A percentile compares a stretch with the other conserved stretches of the same genome.
These are phyloP conservation scores for Gamsiella multidivaricata DNA, from an alignment of 192 early-diverging fungal species.

Conservation along the genomic window DNA sequence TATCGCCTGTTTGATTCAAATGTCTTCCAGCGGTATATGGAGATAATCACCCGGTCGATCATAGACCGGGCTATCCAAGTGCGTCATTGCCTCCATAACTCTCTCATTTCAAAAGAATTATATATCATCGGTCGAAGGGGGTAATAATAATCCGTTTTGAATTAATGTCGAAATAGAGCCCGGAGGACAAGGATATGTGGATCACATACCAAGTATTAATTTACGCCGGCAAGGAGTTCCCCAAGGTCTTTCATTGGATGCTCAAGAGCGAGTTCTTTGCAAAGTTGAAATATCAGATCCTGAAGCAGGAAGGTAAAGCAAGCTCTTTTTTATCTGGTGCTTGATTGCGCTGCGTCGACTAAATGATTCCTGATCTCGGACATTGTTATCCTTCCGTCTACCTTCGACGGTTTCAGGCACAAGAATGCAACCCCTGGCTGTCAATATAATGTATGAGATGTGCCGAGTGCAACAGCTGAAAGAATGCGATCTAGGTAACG, in stretches of 20 bases:
- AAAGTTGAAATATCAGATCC: slow-evolving; percentile 61
- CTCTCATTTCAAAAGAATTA: neutral
- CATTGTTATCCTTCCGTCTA: neutral
- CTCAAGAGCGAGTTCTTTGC: slow-evolving; percentile 53
- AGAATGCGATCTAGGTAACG: slow-evolving; percentile 62
- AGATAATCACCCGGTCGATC: slow-evolving; percentile 3
- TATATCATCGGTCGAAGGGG: neutral
- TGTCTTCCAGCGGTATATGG: slow-evolving; percentile 35
- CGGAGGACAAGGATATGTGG: slow-evolving; percentile 50
- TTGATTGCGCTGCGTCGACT: too few relatives aligned
- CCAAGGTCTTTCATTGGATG: slow-evolving; percentile 58
- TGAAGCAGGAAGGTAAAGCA: slow-evolving; percentile 30
- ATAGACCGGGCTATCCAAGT: slow-evolving; percentile 47
- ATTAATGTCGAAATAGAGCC: too few relatives aligned
- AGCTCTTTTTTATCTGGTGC: too few relatives aligned
- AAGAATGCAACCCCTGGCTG: slow-evolving; percentile 56
- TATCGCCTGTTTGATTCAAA: slow-evolving; percentile 64
- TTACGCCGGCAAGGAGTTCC: slow-evolving; percentile 62
- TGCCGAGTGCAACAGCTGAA: slow-evolving; percentile 64
- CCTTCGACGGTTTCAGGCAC: slow-evolving; percentile 5
- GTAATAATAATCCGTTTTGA: too few relatives aligned
- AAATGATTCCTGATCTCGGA: too few relatives aligned
- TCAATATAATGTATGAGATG: slow-evolving; percentile 72
- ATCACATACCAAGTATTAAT: slow-evolving; percentile 62
- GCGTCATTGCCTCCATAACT: neutral